Evolutionary conservation across 768 basidiomycete species (phyloP).

Genomic region (Leccinum barrowsii): DNA sequence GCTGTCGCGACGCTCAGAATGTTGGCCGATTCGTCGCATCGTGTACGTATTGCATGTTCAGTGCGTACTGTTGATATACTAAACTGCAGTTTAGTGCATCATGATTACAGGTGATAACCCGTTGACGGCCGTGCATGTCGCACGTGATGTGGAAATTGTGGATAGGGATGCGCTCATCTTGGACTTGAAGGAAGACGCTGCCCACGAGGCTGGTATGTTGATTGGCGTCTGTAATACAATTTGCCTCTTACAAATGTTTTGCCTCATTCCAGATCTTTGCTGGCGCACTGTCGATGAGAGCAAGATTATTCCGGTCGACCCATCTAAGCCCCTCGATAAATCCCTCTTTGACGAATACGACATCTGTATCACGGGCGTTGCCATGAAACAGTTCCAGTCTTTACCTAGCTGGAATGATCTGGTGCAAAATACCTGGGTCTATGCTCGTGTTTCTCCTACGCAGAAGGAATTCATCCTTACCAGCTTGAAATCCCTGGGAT

Average conservation of each 20-base stretch:
- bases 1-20: constrained; percentile 89
- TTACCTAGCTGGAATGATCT: constrained; percentile 72
- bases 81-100: constrained; percentile 59
- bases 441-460: constrained; percentile 92
- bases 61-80: background rate
- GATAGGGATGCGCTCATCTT: constrained; percentile 93
- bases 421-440: constrained; percentile 96
- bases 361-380: constrained; percentile 94
- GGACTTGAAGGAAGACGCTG: constrained; percentile 80
- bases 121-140: constrained; percentile 93
- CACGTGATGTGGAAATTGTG: constrained; percentile 93
- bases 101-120: constrained; percentile 99
- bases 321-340: constrained; percentile 70
- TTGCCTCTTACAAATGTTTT: background rate
- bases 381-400: constrained; percentile 83
- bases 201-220: constrained; percentile 61
- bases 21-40: constrained; percentile 93
- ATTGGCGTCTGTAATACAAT: background rate
- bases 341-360: constrained; percentile 84
- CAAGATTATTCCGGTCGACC: constrained; percentile 83
- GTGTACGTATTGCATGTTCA: constrained; percentile 51
- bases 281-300: constrained; percentile 95
- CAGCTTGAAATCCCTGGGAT: constrained; percentile 84
- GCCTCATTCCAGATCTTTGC: constrained; percentile 57
- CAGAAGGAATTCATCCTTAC: constrained; percentile 97